These are phyloP conservation scores for Globisporangium megalacanthum DNA, from an alignment of 352 stramenopile genomes.

Conservation along the genomic window DNA sequence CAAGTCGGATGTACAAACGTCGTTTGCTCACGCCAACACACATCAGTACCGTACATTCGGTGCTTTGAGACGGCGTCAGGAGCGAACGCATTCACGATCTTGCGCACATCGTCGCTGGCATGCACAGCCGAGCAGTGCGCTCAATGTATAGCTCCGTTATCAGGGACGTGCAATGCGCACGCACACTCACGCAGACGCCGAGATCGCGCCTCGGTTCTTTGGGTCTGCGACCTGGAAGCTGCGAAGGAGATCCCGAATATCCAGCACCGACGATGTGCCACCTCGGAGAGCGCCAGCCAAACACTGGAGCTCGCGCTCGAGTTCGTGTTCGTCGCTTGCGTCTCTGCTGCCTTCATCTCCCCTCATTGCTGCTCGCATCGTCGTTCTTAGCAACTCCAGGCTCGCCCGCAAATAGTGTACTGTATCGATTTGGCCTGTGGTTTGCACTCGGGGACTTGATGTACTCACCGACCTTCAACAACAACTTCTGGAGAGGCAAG, in stretches of 20 bases:
- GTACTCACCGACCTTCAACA: too few species aligned
- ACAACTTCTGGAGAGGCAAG: too few species aligned
- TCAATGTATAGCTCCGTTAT: background rate
- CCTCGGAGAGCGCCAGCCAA: background rate
- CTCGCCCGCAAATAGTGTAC: too few species aligned
- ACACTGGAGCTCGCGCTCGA: background rate
- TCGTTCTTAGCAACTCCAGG: background rate
- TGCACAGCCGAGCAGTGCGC: background rate
- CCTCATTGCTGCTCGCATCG: background rate
- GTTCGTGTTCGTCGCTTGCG: background rate
- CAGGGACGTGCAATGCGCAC: background rate
- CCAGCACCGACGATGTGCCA: too few species aligned
- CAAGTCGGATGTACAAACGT: background rate
- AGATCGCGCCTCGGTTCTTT: constrained; percentile 8
- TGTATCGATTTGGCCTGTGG: too few species aligned
- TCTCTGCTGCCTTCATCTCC: background rate
- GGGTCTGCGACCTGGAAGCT: constrained; percentile 15
- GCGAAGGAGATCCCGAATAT: constrained; percentile 4
- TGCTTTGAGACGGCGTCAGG: background rate
- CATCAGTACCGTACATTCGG: background rate
- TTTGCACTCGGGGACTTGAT: too few species aligned
- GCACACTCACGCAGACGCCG: background rate
- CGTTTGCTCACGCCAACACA: background rate
- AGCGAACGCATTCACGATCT: constrained; percentile 4
- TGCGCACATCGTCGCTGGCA: background rate